Evolutionary conservation across 2,329 filamentous ascomycete species (phyloP), one percentile per base, ranked within the genome.

Genomic region (Thielaviopsis musarum): DNA sequence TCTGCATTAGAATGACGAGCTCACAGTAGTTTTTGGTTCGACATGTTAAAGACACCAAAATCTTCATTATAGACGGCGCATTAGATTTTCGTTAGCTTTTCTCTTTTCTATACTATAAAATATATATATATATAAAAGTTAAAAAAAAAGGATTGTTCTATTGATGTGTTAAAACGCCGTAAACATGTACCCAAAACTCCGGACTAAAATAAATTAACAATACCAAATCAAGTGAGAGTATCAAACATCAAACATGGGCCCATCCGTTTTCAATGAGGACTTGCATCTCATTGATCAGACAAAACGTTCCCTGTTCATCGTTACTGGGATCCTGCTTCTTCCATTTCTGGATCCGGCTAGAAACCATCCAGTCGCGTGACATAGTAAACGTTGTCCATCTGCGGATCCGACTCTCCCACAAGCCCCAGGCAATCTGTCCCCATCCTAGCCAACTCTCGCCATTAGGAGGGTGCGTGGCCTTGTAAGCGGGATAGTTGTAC

Each of bases 261-360:
- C 80, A 83, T 2, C 80, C 80, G 65, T 77, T 80, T 62, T 73
- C 70, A 48, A 72, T 74, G 59, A 83, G 67, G 22, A 83, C 76
- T 65, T 83, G 80, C 75, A 81, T 81, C 70, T 83, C 80, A 64
- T 82, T 77, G 54, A 83, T 76, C 64, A 82, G 65, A 64, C 80
- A 83, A 61, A 75, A 73, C 54, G 69, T 67, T 7, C 78, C 79
- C 3, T 69, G 68, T 66, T 80, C 77, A 13, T 67, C 63, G 13
- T 69, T 69, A 13, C 69, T 67, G 48, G 64, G 63, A 13, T 65
- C 66, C 63, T 68, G 69, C 59, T 65, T 69, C 61, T 72, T 66
- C 70, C 74, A 77, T 19, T 66, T 65, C 19, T 64, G 62, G 51
- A 74, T 64, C 66, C 75, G 73, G 22, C 65, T 67, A 7, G 67